A percentile compares a stretch with the other conserved stretches of the same genome.
Conservation (phyloP, 108 stramenopile species). For the Fistulifera solaris region DNA sequence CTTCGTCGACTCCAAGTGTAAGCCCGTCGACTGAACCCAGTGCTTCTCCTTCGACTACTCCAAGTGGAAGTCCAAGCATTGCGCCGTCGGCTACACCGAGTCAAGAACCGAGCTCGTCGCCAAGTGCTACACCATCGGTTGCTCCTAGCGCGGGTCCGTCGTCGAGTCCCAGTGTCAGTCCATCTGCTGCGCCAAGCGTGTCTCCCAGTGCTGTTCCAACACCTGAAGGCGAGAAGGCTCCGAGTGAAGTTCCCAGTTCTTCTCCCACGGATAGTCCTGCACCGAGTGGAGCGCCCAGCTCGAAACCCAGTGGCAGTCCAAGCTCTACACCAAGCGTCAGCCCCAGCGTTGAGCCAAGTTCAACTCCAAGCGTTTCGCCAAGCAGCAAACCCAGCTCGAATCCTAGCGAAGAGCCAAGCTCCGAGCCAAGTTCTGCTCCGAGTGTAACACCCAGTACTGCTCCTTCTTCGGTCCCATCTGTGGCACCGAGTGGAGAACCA, state of each 20-base stretch:
- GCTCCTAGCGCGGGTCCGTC: background rate
- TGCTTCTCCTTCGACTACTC: background rate
- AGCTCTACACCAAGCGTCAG: background rate
- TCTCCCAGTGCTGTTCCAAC: no score
- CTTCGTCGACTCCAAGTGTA: background rate
- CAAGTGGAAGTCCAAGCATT: background rate
- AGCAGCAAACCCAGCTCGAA: background rate
- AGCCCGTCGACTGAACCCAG: background rate
- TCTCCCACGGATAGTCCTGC: no score
- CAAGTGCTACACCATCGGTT: background rate
- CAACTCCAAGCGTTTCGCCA: conserved; percentile 1
- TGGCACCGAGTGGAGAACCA: no score
- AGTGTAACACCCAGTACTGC: no score
- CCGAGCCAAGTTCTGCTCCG: no score
- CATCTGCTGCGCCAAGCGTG: no score
- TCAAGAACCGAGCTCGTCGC: background rate
- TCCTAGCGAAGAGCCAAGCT: no score
- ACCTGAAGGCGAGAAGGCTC: no score
- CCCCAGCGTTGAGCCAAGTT: background rate
- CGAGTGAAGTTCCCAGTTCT: no score
- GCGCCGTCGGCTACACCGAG: background rate
- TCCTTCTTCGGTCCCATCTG: no score
- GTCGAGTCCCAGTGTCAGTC: background rate
- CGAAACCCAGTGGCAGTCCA: no score
- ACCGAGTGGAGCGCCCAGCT: no score